These are phyloP conservation scores for Suillus paluster DNA, from an alignment of 768 basidiomycete species.

Conservation along the genomic window DNA sequence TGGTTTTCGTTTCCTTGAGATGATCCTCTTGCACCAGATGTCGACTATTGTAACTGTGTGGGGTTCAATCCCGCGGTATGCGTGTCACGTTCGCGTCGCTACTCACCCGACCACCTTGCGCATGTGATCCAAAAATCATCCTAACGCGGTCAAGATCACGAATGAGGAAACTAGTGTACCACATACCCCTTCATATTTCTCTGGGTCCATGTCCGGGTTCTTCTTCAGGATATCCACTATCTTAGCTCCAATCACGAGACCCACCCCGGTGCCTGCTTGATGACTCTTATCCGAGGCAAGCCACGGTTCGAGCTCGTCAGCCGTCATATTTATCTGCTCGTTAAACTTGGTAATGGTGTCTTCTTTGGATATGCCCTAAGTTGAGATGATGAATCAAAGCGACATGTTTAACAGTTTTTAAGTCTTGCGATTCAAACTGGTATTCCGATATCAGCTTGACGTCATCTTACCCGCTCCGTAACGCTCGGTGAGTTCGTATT, in stretches of 20 bases:
- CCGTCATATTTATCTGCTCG: slow-evolving; percentile 35
- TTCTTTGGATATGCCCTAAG: slow-evolving; percentile 28
- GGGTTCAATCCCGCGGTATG: background rate
- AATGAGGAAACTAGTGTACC: background rate
- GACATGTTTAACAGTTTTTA: background rate
- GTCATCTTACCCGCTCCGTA: background rate
- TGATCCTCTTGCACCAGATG: slow-evolving; percentile 38
- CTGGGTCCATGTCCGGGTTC: slow-evolving; percentile 34
- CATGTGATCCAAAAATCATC: slow-evolving; percentile 37
- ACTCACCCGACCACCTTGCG: slow-evolving; percentile 37
- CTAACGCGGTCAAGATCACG: slow-evolving; percentile 13
- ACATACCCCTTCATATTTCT: slow-evolving; percentile 34
- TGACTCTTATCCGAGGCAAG: slow-evolving; percentile 34
- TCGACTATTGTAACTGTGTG: slow-evolving; percentile 32
- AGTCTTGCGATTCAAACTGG: background rate
- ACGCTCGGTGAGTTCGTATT: slow-evolving; percentile 1
- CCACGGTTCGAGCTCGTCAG: slow-evolving; percentile 38
- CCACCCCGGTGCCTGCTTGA: slow-evolving; percentile 36
- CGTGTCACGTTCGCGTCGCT: background rate
- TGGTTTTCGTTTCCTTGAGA: slow-evolving; percentile 35
- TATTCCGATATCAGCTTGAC: background rate
- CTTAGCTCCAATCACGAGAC: slow-evolving; percentile 37
- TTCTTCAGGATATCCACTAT: slow-evolving; percentile 39
- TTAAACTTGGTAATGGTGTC: slow-evolving; percentile 36
- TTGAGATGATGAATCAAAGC: background rate